These are phyloP conservation scores for Suillus cothurnatus DNA, from an alignment of 768 basidiomycete genomes.

Conservation along the genomic window DNA sequence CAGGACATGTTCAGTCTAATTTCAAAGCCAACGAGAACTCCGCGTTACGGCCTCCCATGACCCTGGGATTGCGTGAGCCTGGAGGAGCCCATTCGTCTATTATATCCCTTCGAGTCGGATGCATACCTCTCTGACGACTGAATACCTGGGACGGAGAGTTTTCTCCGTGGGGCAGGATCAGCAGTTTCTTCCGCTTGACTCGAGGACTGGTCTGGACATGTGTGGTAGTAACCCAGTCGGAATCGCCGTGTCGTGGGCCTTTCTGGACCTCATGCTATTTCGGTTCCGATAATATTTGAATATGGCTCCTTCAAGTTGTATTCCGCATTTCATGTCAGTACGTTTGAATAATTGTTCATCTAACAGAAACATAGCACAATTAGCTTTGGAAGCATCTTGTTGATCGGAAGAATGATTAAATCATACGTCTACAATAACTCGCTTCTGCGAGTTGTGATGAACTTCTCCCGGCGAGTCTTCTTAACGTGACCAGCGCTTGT, in stretches of 20 bases:
- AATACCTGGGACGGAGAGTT: too few species aligned
- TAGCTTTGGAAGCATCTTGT: background rate
- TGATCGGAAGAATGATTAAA: background rate
- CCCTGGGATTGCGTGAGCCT: background rate
- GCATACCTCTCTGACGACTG: background rate
- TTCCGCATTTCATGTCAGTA: background rate
- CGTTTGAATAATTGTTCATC: background rate
- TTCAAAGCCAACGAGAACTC: background rate
- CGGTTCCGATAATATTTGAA: background rate
- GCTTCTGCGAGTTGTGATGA: background rate
- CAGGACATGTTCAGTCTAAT: background rate
- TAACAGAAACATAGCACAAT: background rate
- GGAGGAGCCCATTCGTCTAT: background rate
- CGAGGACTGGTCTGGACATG: background rate
- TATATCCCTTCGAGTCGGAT: background rate
- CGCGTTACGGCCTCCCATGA: too few species aligned
- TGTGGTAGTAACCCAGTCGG: background rate
- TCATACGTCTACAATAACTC: background rate
- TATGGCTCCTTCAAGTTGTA: background rate
- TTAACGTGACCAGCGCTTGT: background rate
- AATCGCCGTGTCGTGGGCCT: background rate
- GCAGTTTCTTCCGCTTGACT: background rate
- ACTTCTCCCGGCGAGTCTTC: background rate
- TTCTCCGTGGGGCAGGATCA: background rate
- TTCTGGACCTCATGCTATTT: too few species aligned